These are phyloP conservation scores for Omphalotus guepiniiformis DNA, from an alignment of 768 basidiomycete genomes.

Conservation along the genomic window DNA sequence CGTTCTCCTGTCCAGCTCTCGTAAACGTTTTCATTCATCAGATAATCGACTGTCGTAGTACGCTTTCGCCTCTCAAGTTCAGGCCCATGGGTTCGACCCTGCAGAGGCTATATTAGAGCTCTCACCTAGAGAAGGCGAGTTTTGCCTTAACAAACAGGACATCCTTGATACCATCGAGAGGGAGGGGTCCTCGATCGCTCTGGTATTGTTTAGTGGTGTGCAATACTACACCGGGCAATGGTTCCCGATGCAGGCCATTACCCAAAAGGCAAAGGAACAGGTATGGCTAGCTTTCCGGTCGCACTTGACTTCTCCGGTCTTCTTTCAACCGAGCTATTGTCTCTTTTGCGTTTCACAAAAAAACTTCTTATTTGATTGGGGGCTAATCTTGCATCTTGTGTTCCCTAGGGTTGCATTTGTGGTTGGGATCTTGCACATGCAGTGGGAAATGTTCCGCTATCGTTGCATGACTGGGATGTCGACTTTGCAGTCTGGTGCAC, in stretches of 20 bases:
- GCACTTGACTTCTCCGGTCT: not conserved
- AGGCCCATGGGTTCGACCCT: conserved; percentile 74
- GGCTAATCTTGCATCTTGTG: no score
- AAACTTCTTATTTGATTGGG: no score
- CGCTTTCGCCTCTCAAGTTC: conserved; percentile 91
- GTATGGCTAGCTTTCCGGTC: conserved; percentile 34
- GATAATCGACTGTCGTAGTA: conserved; percentile 51
- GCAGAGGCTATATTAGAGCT: conserved; percentile 73
- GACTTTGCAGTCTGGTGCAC: conserved; percentile 99
- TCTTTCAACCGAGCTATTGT: no score
- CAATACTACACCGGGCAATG: conserved; percentile 98
- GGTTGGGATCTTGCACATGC: conserved; percentile 98
- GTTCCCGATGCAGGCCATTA: conserved; percentile 86
- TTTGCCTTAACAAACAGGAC: conserved; percentile 82
- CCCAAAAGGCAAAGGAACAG: conserved; percentile 78
- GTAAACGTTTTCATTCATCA: conserved; percentile 5
- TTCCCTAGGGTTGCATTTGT: conserved; percentile 77
- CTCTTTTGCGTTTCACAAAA: no score
- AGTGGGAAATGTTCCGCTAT: conserved; percentile 86
- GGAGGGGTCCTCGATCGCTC: conserved; percentile 74
- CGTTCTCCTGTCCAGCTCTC: conserved; percentile 11
- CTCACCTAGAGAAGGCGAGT: conserved; percentile 78
- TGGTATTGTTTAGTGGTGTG: conserved; percentile 90
- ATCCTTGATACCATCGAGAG: conserved; percentile 71
- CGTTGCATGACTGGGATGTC: conserved; percentile 88